Base-by-base conservation (phyloP, 192 early-diverging fungal species). In the Coemansia sp. region DNA sequence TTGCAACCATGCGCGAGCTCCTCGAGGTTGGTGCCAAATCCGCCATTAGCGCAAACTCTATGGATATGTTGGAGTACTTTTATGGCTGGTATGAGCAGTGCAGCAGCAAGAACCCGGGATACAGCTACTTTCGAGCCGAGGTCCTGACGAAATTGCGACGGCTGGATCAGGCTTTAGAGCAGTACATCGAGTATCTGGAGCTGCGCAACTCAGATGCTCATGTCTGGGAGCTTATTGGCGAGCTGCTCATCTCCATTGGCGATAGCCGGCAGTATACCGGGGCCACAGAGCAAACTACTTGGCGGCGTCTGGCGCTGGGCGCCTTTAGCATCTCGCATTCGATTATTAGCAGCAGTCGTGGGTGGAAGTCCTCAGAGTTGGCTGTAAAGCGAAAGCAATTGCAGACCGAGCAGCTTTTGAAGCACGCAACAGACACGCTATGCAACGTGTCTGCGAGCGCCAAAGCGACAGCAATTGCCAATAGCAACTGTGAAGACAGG, bases 81-180 rank as follows among this genome's bases (percentile, higher is more conserved):
- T 73, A 70, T 37, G 70, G 60, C 25, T 65, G 56, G 70, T 82
- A 76, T 32, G 7, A 38, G 49, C 43, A 67, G 20, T 82, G 79
- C n/a, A 73, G 79, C 11, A 70, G 73, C 6, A 73, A 40, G 54
- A 72, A 73, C 49, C 79, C 79, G 11, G 79, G 73, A 57, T 82
- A 73, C 49, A 73, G 61, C 39, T n/a, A 27, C 22, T 76, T 82
- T 51, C 57, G 43, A 31, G 70, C 74, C 14, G 62, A 74, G 25
- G 63, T 58, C 3, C 49, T 82, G 29, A 39, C 53, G 3, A 39
- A 32, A 11, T 54, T 82, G 19, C 53, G 70, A 6, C 65, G 67
- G 3, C 29, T 24, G 1, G 79, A 67, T 4, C 56, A 69, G 22
- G 74, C 70, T 0, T 38, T 82, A 15, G 63, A 43, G n/a, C 73